A percentile compares a stretch with the other conserved stretches of the same genome.
These are phyloP conservation scores for Oryza meyeriana DNA, from an alignment of 176 grass and related monocot genomes.

Conservation along the genomic window DNA sequence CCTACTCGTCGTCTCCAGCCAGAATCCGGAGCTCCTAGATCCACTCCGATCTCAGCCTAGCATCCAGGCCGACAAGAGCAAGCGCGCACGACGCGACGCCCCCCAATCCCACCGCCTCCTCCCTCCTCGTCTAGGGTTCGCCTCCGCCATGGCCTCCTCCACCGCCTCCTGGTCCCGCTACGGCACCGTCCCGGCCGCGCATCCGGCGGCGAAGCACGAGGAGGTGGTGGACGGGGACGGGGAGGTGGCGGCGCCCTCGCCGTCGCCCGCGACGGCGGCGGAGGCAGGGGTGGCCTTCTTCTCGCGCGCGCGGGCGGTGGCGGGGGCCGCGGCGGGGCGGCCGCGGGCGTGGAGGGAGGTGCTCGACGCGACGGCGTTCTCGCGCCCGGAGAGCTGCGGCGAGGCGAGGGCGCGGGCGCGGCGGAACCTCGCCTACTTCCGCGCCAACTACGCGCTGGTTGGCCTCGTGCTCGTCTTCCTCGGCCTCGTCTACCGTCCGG, in stretches of 20 bases:
- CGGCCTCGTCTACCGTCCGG: constrained; percentile 68
- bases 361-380: constrained; percentile 56
- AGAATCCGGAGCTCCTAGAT: constrained; percentile 19
- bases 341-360: constrained; percentile 77
- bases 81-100: constrained; percentile 1
- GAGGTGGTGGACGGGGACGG: neutral
- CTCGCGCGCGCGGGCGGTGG: constrained; percentile 55
- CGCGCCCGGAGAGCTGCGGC: constrained; percentile 61
- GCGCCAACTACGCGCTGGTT: constrained; percentile 74
- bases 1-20: neutral
- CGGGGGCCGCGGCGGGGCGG: constrained; percentile 47
- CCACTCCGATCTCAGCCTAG: constrained; percentile 25
- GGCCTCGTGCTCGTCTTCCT: constrained; percentile 59
- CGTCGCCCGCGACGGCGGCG: constrained; percentile 23
- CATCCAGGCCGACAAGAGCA: neutral
- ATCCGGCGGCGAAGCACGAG: neutral
- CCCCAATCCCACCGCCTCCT: neutral
- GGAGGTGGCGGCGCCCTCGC: constrained; percentile 3
- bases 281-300: constrained; percentile 54
- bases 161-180: constrained; percentile 59
- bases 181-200: constrained; percentile 48
- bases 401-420: constrained; percentile 60
- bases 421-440: constrained; percentile 90
- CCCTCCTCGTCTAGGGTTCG: constrained; percentile 2
- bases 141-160: constrained; percentile 40